Evolutionary conservation across 441 rosid genomes (phyloP).

Genomic region (Gossypium davidsonii): DNA sequence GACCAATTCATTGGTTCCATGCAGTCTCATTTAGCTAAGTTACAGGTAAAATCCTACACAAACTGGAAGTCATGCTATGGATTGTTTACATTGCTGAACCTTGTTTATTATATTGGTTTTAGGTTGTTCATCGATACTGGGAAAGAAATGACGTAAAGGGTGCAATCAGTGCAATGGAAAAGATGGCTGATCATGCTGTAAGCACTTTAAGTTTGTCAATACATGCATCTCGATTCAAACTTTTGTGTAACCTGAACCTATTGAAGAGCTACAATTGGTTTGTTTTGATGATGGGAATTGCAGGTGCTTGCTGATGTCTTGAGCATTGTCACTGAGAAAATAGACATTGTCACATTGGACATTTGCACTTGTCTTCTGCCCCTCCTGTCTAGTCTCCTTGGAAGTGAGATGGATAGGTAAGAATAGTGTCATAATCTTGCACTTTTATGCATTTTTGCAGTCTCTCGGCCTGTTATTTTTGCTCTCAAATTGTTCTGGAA

Average conservation of each 20-base stretch:
- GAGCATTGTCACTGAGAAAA: slow-evolving; percentile 53
- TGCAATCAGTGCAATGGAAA: slow-evolving; percentile 68
- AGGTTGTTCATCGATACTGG: slow-evolving; percentile 88
- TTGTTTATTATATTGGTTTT: slow-evolving; percentile 20
- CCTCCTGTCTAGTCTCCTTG: slow-evolving; percentile 62
- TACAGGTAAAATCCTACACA: slow-evolving; percentile 58
- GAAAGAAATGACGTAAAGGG: slow-evolving; percentile 75
- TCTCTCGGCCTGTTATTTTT: background rate
- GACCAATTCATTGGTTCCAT: slow-evolving; percentile 76
- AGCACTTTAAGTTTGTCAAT: slow-evolving; percentile 23
- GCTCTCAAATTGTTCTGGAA: background rate
- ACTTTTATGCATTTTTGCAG: background rate
- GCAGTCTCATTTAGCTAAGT: slow-evolving; percentile 84
- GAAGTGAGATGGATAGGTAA: slow-evolving; percentile 79
- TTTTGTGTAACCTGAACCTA: background rate
- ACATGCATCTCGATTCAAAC: slow-evolving; percentile 3
- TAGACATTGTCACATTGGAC: slow-evolving; percentile 67
- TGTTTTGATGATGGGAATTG: slow-evolving; percentile 21
- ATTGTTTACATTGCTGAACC: slow-evolving; percentile 18
- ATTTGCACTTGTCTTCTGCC: slow-evolving; percentile 84
- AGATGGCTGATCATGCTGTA: slow-evolving; percentile 94
- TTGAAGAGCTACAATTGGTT: slow-evolving; percentile 2
- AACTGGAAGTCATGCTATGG: slow-evolving; percentile 15
- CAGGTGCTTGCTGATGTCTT: slow-evolving; percentile 88
- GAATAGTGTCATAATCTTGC: slow-evolving; percentile 2